Conservation (phyloP, 2,329 filamentous ascomycete genomes). For the Rhynchosporium graminicola region DNA sequence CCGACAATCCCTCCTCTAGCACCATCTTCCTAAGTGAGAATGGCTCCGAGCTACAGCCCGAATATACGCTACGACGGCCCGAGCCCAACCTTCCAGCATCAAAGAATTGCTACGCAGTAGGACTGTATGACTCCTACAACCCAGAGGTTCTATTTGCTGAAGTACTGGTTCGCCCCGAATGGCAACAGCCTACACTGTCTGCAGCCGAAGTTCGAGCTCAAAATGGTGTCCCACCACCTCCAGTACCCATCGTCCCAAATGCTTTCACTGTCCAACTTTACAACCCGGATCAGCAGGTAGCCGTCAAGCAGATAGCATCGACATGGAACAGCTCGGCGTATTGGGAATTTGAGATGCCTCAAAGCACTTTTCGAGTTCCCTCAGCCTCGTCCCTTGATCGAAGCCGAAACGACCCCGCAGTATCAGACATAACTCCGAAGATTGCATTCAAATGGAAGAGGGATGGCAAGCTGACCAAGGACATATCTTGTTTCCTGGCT, state of each 20-base stretch:
- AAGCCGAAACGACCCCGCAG: slow-evolving; percentile 60
- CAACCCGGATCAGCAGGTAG: slow-evolving; percentile 84
- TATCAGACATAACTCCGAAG: slow-evolving; percentile 64
- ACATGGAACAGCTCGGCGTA: slow-evolving; percentile 78
- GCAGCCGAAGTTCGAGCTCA: slow-evolving; percentile 76
- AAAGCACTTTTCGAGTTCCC: slow-evolving; percentile 79
- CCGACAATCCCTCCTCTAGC: slow-evolving; percentile 56
- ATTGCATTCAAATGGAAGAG: slow-evolving; percentile 86
- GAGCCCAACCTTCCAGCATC: slow-evolving; percentile 70
- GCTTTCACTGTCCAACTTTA: slow-evolving; percentile 86
- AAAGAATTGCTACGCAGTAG: slow-evolving; percentile 83
- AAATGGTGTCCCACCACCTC: slow-evolving; percentile 63
- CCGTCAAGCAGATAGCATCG: slow-evolving; percentile 69
- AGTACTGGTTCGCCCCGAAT: slow-evolving; percentile 80
- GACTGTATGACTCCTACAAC: slow-evolving; percentile 79
- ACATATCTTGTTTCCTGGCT: slow-evolving; percentile 84
- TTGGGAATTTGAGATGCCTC: slow-evolving; percentile 93
- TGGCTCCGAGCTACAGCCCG: slow-evolving; percentile 76
- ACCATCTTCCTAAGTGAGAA: slow-evolving; percentile 63
- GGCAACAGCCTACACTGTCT: slow-evolving; percentile 79
- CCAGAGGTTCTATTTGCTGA: slow-evolving; percentile 85
- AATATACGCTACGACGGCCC: slow-evolving; percentile 77
- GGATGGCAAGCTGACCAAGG: slow-evolving; percentile 81
- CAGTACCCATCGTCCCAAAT: slow-evolving; percentile 73
- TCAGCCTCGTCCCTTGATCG: slow-evolving; percentile 78